Conservation (phyloP, 495 filamentous ascomycete species). For the Aspergillus hancockii region DNA sequence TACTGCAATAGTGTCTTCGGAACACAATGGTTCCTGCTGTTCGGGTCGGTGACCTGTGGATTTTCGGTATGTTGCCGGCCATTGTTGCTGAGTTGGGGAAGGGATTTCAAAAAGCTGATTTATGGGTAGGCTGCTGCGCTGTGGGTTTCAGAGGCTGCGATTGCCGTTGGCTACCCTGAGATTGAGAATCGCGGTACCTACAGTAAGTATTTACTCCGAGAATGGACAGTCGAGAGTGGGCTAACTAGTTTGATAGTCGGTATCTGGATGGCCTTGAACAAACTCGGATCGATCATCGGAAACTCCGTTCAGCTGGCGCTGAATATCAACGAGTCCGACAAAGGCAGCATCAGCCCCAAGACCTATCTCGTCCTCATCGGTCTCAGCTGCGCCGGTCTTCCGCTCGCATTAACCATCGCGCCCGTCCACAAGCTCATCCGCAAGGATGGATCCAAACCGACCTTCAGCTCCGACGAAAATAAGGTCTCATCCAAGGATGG, state of each 20-base stretch:
- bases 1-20: constrained; percentile 62
- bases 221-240: neutral
- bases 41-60: constrained; percentile 58
- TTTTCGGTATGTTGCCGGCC: constrained; percentile 24
- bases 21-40: constrained; percentile 56
- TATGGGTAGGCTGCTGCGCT: constrained; percentile 47
- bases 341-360: constrained; percentile 55
- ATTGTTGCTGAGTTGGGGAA: neutral
- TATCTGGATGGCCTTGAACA: constrained; percentile 59
- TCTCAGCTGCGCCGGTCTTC: constrained; percentile 53
- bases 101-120: neutral
- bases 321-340: constrained; percentile 45
- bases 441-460: constrained; percentile 44
- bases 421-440: constrained; percentile 56
- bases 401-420: constrained; percentile 52
- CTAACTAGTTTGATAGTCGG: constrained; percentile 29
- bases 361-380: constrained; percentile 58
- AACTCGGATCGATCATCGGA: constrained; percentile 57
- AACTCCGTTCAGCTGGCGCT: constrained; percentile 57
- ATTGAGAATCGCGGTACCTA: constrained; percentile 52
- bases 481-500: constrained; percentile 44
- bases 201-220: constrained; percentile 21
- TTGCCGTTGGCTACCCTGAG: constrained; percentile 59
- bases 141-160: constrained; percentile 60
- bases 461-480: constrained; percentile 31